Percentiles rank a stretch among this genome's conserved stretches.
phyloP scores from a whole-genome alignment of 2,329 filamentous ascomycete species.

The Allantophomopsis cytisporea region DNA sequence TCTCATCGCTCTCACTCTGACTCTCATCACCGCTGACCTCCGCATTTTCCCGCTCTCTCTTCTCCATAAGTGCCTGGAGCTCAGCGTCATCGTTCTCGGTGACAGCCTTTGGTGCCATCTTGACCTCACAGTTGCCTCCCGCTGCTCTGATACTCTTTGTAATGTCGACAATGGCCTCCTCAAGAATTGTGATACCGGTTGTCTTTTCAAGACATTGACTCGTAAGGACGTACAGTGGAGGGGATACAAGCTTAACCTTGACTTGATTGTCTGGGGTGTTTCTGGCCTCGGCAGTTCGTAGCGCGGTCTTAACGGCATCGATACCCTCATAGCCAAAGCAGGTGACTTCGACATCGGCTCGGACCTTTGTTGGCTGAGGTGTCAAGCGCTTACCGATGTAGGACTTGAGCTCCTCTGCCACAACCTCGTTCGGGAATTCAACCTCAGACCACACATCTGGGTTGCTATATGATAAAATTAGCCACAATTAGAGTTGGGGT shows the following conservation, averaged over 20 bases:
- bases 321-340: constrained; percentile 96
- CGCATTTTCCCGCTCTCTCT: constrained; percentile 93
- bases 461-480: constrained; percentile 49
- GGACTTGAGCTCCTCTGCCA: constrained; percentile 78
- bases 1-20: constrained; percentile 89
- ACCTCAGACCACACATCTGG: constrained; percentile 93
- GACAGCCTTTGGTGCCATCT: constrained; percentile 99
- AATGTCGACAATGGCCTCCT: constrained; percentile 84
- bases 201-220: constrained; percentile 92
- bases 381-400: constrained; percentile 97
- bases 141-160: constrained; percentile 64
- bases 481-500: not conserved
- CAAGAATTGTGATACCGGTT: constrained; percentile 68
- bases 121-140: constrained; percentile 72
- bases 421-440: constrained; percentile 71
- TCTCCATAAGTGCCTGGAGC: constrained; percentile 96
- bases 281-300: constrained; percentile 80
- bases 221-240: constrained; percentile 90
- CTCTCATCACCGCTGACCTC: constrained; percentile 97
- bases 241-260: constrained; percentile 97
- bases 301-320: constrained; percentile 89
- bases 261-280: constrained; percentile 90
- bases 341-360: constrained; percentile 92
- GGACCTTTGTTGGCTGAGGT: constrained; percentile 96
- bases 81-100: constrained; percentile 98